Percentiles rank a stretch among this genome's conserved stretches.
These are phyloP conservation scores for Pseudogymnoascus sp. DNA, from an alignment of 2,329 filamentous ascomycete genomes.

Conservation along the genomic window DNA sequence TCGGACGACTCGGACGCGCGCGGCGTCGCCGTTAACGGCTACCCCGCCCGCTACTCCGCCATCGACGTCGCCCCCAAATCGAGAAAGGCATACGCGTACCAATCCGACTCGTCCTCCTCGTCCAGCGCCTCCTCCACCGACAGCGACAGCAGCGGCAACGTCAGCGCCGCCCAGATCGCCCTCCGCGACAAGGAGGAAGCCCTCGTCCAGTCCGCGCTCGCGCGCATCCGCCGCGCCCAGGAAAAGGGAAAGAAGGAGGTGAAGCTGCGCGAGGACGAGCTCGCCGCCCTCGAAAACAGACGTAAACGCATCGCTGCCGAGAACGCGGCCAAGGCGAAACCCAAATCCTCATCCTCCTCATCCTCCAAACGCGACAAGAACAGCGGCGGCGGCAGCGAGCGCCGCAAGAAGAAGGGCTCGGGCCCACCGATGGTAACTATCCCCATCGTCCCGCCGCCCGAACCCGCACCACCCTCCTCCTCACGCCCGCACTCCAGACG, in stretches of 20 bases:
- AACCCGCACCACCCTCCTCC: conserved; percentile 31
- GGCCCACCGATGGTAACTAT: conserved; percentile 19
- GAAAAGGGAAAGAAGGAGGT: conserved; percentile 71
- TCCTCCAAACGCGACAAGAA: not conserved
- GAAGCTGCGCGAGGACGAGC: conserved; percentile 69
- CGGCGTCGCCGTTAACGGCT: conserved; percentile 49
- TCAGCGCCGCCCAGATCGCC: conserved; percentile 44
- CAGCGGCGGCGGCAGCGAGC: conserved; percentile 20
- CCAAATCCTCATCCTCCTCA: not conserved
- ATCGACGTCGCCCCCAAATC: conserved; percentile 44
- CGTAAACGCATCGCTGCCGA: conserved; percentile 51
- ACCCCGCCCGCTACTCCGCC: conserved; percentile 55
- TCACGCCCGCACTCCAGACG: conserved; percentile 25
- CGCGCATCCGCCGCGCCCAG: conserved; percentile 72
- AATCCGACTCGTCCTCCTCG: not conserved
- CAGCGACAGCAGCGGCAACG: conserved; percentile 43
- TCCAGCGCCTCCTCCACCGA: not conserved
- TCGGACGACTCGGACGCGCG: conserved; percentile 49
- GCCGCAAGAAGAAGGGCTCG: conserved; percentile 22
- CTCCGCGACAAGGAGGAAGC: conserved; percentile 63
- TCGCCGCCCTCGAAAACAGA: conserved; percentile 69
- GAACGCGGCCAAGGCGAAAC: conserved; percentile 18
- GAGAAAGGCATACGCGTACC: conserved; percentile 11
- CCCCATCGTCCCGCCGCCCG: conserved; percentile 24
- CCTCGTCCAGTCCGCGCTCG: conserved; percentile 69